Conservation (phyloP, 208 protist genomes). For the Sergeia podlipaevii region DNA sequence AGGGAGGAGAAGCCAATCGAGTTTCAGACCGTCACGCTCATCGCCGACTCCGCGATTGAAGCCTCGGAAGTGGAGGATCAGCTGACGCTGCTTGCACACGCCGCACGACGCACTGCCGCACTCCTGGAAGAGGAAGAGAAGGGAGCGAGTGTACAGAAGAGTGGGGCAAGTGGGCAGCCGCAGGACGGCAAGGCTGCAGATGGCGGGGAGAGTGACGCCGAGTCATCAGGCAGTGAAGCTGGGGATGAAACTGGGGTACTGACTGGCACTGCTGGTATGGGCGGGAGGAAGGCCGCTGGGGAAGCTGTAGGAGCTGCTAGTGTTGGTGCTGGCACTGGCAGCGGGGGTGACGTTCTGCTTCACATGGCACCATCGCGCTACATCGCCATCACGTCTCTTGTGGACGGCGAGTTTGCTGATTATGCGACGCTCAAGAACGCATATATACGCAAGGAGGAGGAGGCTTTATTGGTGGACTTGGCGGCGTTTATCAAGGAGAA, state of each 20-base stretch:
- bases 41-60: conserved; percentile 28
- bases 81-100: conserved; percentile 40
- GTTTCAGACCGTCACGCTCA: conserved; percentile 47
- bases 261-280: too few species aligned
- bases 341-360: conserved; percentile 18
- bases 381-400: conserved; percentile 79
- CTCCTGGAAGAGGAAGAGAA: conserved; percentile 48
- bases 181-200: conserved; percentile 7
- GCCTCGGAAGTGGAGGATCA: conserved; percentile 31
- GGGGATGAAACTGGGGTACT: too few species aligned
- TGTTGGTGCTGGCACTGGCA: conserved; percentile 2
- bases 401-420: conserved; percentile 87
- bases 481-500: conserved; percentile 79
- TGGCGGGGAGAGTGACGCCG: conserved; percentile 4
- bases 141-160: conserved; percentile 19
- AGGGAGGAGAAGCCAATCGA: conserved; percentile 13
- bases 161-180: too few species aligned
- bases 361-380: conserved; percentile 68
- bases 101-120: conserved; percentile 40
- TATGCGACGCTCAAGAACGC: conserved; percentile 80
- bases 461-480: conserved; percentile 65
- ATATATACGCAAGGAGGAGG: conserved; percentile 80
- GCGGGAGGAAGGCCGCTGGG: too few species aligned
- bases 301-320: not conserved
- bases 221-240: conserved; percentile 12